Evolutionary conservation across 257 asterid species (phyloP).

Genomic region (Asclepias syriaca): DNA sequence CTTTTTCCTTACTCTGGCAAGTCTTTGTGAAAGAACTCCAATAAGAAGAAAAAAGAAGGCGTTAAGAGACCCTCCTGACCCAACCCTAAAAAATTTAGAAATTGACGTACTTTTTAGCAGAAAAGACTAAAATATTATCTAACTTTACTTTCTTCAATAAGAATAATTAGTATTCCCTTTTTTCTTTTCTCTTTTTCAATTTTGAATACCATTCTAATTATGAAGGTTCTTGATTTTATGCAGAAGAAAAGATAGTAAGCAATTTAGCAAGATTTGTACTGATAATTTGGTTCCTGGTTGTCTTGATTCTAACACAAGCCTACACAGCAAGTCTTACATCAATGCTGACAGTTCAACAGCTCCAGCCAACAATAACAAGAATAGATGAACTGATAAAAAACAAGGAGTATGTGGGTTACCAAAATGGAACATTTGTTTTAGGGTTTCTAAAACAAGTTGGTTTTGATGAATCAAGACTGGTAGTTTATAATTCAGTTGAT

Average conservation of each 20-base stretch:
- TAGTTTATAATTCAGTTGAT: neutral
- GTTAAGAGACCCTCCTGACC: too few species aligned
- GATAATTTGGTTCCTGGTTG: constrained; percentile 50
- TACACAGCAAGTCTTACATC: constrained; percentile 58
- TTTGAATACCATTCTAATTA: too few species aligned
- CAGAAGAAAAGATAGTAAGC: constrained; percentile 52
- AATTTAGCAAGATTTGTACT: constrained; percentile 48
- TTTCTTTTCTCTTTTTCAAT: too few species aligned
- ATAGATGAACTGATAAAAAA: constrained; percentile 28
- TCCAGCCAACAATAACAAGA: constrained; percentile 35
- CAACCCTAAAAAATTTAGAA: too few species aligned
- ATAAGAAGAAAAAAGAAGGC: too few species aligned
- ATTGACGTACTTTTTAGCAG: too few species aligned
- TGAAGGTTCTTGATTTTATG: neutral
- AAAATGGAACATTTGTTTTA: constrained; percentile 30
- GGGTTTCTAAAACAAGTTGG: constrained; percentile 22
- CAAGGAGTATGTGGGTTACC: constrained; percentile 40
- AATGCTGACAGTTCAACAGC: constrained; percentile 37
- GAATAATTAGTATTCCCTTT: too few species aligned
- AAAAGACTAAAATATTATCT: too few species aligned
- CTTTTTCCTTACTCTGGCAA: too few species aligned
- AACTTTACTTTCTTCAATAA: too few species aligned
- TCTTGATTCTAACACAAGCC: constrained; percentile 49
- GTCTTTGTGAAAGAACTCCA: too few species aligned
- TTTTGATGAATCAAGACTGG: constrained; percentile 21